A percentile compares a stretch with the other conserved stretches of the same genome.
Conservation (phyloP, 2,329 filamentous ascomycete genomes). For the Cercospora zeina region DNA sequence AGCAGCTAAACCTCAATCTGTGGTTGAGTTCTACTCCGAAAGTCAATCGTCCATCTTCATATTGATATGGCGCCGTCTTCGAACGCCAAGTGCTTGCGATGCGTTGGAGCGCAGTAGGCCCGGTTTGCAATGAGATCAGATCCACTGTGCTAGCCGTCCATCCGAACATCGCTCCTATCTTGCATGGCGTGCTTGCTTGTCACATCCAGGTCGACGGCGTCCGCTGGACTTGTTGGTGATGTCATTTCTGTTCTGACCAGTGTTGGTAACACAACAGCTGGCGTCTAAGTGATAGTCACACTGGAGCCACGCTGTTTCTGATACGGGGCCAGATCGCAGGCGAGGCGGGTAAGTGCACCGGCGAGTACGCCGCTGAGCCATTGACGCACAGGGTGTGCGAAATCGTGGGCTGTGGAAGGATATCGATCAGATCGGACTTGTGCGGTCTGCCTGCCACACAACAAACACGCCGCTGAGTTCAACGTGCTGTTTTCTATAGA, state of each 20-base stretch:
- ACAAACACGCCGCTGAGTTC: slow-evolving; percentile 3
- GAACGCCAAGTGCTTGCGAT: slow-evolving; percentile 3
- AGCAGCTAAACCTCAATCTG: slow-evolving; percentile 8
- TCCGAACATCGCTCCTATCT: neutral
- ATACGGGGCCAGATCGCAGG: neutral
- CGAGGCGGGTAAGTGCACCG: neutral
- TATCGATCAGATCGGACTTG: slow-evolving; percentile 3
- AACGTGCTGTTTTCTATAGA: neutral
- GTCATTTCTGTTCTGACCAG: neutral
- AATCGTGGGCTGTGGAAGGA: neutral
- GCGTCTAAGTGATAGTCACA: neutral
- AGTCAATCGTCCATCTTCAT: slow-evolving; percentile 14
- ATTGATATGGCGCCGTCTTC: neutral
- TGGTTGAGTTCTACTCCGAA: slow-evolving; percentile 13
- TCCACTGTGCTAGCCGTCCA: slow-evolving; percentile 7
- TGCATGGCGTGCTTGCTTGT: neutral
- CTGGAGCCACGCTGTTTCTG: neutral
- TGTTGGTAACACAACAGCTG: neutral
- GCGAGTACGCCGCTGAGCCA: neutral
- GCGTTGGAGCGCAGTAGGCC: slow-evolving; percentile 15
- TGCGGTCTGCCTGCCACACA: neutral
- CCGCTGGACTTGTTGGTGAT: neutral
- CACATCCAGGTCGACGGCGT: neutral
- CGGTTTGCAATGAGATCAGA: slow-evolving; percentile 1
- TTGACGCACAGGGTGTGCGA: neutral